Evolutionary conservation across 129 eudicot genomes (phyloP), one percentile per base, ranked within the genome.

Genomic region (Flaveria bidentis): DNA sequence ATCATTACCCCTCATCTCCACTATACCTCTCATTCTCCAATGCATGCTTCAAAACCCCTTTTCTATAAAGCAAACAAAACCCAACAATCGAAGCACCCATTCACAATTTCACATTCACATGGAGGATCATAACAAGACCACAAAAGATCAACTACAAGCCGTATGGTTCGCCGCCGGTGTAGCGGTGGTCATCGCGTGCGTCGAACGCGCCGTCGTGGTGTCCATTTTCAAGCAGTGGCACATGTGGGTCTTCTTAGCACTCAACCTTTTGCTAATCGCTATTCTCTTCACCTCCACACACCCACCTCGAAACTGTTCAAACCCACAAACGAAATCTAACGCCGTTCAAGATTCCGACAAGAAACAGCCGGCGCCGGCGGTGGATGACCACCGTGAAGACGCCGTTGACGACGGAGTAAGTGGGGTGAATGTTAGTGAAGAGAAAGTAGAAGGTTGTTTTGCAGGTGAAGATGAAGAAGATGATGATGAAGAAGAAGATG

Each of bases 221-320:
- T 86, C 91, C 0, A 73, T 92, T 2, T 78, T 86, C 63, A 88
- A 83, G 65, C 88, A 90, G 22, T 89, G 88, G 88, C 86, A 92
- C 5, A 79, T 87, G 76, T 81, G 87, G 86, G 91, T 87, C 0
- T 92, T 92, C 22, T 68, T 92, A 2, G 84, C 84, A 18, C 87
- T 92, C n/a, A 92, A 92, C 72, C 88, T 92, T 61, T 53, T 92
- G 41, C 76, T 92, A 18, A 80, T 92, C 26, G 93, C 96, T 17
- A 90, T 92, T 67, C 91, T 92, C 70, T 90, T 88, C 82, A 90
- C 94, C 6, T 92, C 98, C 22, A 83, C 73, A 30, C 50, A 58
- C 42, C 72, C 78, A 51, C 73, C 73, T 15, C 26, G 63, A 56
- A 68, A 65, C 9, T 6, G 39, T 45, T 51, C 81, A 56, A 78